Conservation (phyloP, 768 basidiomycete genomes). For the Russula ochroleuca region DNA sequence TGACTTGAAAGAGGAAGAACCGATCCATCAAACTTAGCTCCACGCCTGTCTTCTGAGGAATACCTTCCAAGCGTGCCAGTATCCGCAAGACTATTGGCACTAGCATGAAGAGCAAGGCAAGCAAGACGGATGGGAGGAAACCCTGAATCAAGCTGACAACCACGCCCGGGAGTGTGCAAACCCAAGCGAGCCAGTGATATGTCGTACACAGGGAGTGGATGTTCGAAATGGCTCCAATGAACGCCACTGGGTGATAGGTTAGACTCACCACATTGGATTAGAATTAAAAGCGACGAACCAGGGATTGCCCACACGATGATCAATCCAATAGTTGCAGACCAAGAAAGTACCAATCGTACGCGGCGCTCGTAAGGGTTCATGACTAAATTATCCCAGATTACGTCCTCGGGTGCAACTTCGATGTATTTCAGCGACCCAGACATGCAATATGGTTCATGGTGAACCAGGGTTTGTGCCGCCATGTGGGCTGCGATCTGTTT, state of each 20-base stretch:
- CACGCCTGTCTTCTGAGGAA: slow-evolving; percentile 78
- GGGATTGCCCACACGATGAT: slow-evolving; percentile 90
- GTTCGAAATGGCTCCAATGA: slow-evolving; percentile 85
- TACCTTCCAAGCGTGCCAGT: slow-evolving; percentile 85
- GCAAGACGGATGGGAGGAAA: slow-evolving; percentile 81
- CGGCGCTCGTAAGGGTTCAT: slow-evolving; percentile 83
- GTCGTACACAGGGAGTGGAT: slow-evolving; percentile 61
- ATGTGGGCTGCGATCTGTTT: slow-evolving; percentile 91
- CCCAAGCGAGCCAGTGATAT: slow-evolving; percentile 75
- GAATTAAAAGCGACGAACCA: slow-evolving; percentile 41
- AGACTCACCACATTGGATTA: not conserved
- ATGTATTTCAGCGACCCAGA: slow-evolving; percentile 50
- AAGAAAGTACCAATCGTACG: slow-evolving; percentile 47
- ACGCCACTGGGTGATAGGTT: slow-evolving; percentile 30
- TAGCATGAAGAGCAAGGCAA: slow-evolving; percentile 90
- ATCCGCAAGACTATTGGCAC: slow-evolving; percentile 79
- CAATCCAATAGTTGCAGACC: slow-evolving; percentile 69
- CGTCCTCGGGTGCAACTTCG: slow-evolving; percentile 82
- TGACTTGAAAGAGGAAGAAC: slow-evolving; percentile 87
- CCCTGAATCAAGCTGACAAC: slow-evolving; percentile 85
- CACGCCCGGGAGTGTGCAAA: slow-evolving; percentile 63
- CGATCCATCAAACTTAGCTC: slow-evolving; percentile 90
- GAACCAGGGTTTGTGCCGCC: slow-evolving; percentile 66
- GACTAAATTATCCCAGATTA: slow-evolving; percentile 87
- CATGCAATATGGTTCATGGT: slow-evolving; percentile 88